Conservation (phyloP, 306 rosid genomes). For the Morella rubra region DNA sequence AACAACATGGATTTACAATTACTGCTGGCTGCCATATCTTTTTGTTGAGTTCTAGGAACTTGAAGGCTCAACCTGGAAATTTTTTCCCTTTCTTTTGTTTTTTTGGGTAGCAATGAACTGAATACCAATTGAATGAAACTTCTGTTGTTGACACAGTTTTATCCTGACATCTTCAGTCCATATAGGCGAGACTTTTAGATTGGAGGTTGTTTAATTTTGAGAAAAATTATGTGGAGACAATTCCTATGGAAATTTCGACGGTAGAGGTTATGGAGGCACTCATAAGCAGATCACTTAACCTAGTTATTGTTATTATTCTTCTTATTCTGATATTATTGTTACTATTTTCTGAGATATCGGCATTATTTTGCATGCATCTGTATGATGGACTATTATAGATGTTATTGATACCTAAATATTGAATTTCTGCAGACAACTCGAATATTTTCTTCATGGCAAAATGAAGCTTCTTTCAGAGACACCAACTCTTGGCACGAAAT, state of each 20-base stretch:
- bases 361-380: slow-evolving; percentile 9
- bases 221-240: background rate
- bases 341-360: too few species aligned
- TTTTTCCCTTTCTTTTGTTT: too few species aligned
- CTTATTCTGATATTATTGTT: background rate
- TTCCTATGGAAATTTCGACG: background rate
- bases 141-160: background rate
- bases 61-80: too few species aligned
- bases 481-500: slow-evolving; percentile 81
- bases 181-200: background rate
- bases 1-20: background rate
- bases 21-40: too few species aligned
- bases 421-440: slow-evolving; percentile 75
- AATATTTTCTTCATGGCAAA: slow-evolving; percentile 82
- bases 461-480: slow-evolving; percentile 41
- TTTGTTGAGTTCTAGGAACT: too few species aligned
- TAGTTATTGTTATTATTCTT: background rate
- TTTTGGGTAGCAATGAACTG: background rate
- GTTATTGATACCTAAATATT: slow-evolving; percentile 8
- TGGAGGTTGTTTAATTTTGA: background rate
- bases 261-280: background rate
- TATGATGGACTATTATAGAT: slow-evolving; percentile 13
- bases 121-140: background rate
- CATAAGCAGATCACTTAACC: background rate
- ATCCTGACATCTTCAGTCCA: background rate